Conservation (phyloP, 2,329 filamentous ascomycete species). For the Hawksworthiomyces lignivorus region DNA sequence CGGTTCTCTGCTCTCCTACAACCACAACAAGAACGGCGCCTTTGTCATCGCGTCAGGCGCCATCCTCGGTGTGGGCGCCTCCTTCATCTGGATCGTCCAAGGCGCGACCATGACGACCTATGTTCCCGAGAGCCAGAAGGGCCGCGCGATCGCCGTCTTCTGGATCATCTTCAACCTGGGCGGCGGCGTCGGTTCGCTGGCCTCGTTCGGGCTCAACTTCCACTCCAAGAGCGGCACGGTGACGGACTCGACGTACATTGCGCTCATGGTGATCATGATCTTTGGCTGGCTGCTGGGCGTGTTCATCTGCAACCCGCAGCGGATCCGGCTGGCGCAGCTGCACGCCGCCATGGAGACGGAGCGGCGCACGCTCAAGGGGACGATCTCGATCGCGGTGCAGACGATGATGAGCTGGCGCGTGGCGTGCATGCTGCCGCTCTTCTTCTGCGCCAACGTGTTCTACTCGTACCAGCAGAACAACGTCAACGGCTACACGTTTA, state of each 20-base stretch:
- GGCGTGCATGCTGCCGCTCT: constrained; percentile 64
- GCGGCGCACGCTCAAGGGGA: constrained; percentile 17
- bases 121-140: constrained; percentile 33
- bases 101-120: constrained; percentile 43
- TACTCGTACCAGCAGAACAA: constrained; percentile 49
- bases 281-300: constrained; percentile 39
- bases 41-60: constrained; percentile 38
- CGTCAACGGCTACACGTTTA: constrained; percentile 46
- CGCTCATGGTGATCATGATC: constrained; percentile 39
- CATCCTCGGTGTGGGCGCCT: constrained; percentile 36
- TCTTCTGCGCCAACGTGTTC: constrained; percentile 50
- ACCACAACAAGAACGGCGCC: constrained; percentile 31
- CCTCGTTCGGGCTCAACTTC: constrained; percentile 36
- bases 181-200: constrained; percentile 35
- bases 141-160: constrained; percentile 33
- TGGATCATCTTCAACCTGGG: constrained; percentile 41
- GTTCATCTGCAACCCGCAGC: constrained; percentile 39
- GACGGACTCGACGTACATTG: constrained; percentile 41
- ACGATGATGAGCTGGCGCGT: constrained; percentile 37
- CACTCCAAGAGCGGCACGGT: constrained; percentile 34
- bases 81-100: constrained; percentile 38
- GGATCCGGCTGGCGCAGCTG: constrained; percentile 31
- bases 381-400: constrained; percentile 27
- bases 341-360: constrained; percentile 29
- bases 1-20: constrained; percentile 35